Evolutionary conservation across 352 stramenopile genomes (phyloP).

Genomic region (Phytophthora foliorum): DNA sequence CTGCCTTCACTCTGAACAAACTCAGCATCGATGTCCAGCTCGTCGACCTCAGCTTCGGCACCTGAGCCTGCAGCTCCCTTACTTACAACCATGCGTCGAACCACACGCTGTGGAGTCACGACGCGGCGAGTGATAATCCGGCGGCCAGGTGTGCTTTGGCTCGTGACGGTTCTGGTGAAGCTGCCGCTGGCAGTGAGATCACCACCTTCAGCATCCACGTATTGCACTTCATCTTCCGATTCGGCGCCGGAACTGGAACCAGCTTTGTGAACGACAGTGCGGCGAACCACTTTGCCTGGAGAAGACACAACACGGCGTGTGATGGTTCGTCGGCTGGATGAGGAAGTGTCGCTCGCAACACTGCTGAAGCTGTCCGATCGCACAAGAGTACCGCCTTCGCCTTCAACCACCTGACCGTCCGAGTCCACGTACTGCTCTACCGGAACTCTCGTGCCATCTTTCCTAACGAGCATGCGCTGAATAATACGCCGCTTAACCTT

Average conservation of each 20-base stretch:
- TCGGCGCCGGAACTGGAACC: slow-evolving; percentile 28
- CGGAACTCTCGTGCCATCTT: slow-evolving; percentile 25
- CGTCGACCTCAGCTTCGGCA: slow-evolving; percentile 16
- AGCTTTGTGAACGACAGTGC: slow-evolving; percentile 22
- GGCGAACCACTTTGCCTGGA: slow-evolving; percentile 16
- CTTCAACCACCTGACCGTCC: slow-evolving; percentile 17
- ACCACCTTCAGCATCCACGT: slow-evolving; percentile 6
- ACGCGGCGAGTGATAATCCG: slow-evolving; percentile 38
- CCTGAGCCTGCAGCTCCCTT: slow-evolving; percentile 19
- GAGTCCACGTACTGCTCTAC: slow-evolving; percentile 28
- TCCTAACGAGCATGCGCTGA: slow-evolving; percentile 24
- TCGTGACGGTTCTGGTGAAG: slow-evolving; percentile 18
- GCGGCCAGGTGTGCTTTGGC: slow-evolving; percentile 13
- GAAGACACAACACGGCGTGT: slow-evolving; percentile 35
- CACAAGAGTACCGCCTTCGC: slow-evolving; percentile 9
- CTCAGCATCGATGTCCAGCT: slow-evolving; percentile 26
- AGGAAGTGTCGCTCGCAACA: slow-evolving; percentile 32
- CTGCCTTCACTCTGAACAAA: slow-evolving; percentile 29
- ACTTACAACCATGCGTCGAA: slow-evolving; percentile 31
- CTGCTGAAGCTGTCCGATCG: slow-evolving; percentile 35
- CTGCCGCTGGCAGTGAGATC: slow-evolving; percentile 4
- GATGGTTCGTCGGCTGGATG: slow-evolving; percentile 27
- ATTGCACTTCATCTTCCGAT: slow-evolving; percentile 29
- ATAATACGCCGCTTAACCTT: slow-evolving; percentile 31
- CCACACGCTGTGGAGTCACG: slow-evolving; percentile 36